Evolutionary conservation across 2,329 filamentous ascomycete genomes (phyloP).

Genomic region (Colletotrichum liriopes): DNA sequence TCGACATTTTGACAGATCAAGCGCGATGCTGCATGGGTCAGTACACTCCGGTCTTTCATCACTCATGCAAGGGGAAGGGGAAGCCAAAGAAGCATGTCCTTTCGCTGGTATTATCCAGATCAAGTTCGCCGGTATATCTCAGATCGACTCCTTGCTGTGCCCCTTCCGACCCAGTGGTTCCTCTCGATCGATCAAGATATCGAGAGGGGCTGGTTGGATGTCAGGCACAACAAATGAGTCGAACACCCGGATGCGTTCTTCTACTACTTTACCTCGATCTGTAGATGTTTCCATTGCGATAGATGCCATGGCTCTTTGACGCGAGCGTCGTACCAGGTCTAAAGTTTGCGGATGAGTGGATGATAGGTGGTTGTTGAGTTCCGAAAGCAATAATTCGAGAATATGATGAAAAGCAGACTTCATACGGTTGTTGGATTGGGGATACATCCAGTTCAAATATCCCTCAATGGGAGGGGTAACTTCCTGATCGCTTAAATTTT

Average conservation of each 20-base stretch:
- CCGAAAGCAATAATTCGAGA: too few relatives aligned
- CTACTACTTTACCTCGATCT: constrained; percentile 63
- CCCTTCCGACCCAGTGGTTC: not conserved
- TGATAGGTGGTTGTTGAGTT: not conserved
- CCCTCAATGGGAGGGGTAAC: constrained; percentile 18
- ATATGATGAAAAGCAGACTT: not conserved
- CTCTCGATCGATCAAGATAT: constrained; percentile 37
- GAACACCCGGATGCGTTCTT: constrained; percentile 65
- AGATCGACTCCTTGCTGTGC: constrained; percentile 63
- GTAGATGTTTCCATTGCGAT: constrained; percentile 53
- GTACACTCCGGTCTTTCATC: constrained; percentile 53
- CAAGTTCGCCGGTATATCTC: constrained; percentile 89
- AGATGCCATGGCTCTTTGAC: constrained; percentile 48
- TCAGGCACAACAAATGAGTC: constrained; percentile 43
- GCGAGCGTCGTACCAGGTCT: constrained; percentile 36
- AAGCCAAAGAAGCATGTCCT: constrained; percentile 83
- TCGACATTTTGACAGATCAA: constrained; percentile 76
- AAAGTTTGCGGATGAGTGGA: not conserved
- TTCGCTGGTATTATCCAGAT: constrained; percentile 91
- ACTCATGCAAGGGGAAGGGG: constrained; percentile 50
- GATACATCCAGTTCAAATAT: constrained; percentile 3
- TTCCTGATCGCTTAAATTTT: constrained; percentile 3
- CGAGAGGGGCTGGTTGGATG: constrained; percentile 28
- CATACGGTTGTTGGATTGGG: accelerated
- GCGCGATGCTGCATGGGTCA: constrained; percentile 63